A percentile compares a stretch with the other conserved stretches of the same genome.
Evolutionary conservation across 2,329 filamentous ascomycete species (phyloP).

Genomic region (Penicillium griseofulvum): DNA sequence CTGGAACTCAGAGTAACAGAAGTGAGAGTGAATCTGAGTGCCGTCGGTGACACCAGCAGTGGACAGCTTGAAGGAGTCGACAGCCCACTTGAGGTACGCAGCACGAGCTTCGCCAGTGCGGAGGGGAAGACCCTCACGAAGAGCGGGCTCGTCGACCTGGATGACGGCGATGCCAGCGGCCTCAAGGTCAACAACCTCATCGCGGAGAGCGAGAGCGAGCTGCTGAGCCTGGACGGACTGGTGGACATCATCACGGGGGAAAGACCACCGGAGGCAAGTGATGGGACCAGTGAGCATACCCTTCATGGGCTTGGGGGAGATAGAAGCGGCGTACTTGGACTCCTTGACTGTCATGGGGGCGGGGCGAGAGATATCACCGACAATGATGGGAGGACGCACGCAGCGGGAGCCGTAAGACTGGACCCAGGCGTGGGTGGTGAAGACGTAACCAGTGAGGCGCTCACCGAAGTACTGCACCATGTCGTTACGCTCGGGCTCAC

Average conservation of each 20-base stretch:
- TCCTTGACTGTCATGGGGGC: conserved; percentile 99
- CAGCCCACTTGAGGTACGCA: conserved; percentile 95
- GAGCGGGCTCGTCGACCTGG: conserved; percentile 98
- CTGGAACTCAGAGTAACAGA: conserved; percentile 99
- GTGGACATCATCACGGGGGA: conserved; percentile 99
- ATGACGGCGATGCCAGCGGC: conserved; percentile 95
- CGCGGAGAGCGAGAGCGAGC: conserved; percentile 94
- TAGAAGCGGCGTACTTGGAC: conserved; percentile 94
- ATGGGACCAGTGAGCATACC: conserved; percentile 99
- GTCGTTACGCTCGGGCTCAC: conserved; percentile 99
- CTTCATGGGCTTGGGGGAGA: conserved; percentile 99
- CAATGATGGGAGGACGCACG: conserved; percentile 96
- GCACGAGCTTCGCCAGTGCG: conserved; percentile 91
- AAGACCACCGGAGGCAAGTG: conserved; percentile 98
- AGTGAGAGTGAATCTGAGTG: conserved; percentile 99
- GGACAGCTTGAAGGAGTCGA: conserved; percentile 95
- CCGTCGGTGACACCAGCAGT: conserved; percentile 90
- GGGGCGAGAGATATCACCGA: conserved; percentile 96
- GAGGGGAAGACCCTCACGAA: conserved; percentile 98
- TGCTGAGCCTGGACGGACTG: conserved; percentile 99
- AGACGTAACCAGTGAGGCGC: conserved; percentile 92
- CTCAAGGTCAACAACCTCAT: conserved; percentile 98
- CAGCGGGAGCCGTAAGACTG: conserved; percentile 98
- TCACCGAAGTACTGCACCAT: conserved; percentile 99
- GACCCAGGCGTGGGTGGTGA: conserved; percentile 94